Evolutionary conservation across 1,284 basidiomycete genomes (phyloP), one percentile per base, ranked within the genome.

Genomic region (Schizopora paradoxa): DNA sequence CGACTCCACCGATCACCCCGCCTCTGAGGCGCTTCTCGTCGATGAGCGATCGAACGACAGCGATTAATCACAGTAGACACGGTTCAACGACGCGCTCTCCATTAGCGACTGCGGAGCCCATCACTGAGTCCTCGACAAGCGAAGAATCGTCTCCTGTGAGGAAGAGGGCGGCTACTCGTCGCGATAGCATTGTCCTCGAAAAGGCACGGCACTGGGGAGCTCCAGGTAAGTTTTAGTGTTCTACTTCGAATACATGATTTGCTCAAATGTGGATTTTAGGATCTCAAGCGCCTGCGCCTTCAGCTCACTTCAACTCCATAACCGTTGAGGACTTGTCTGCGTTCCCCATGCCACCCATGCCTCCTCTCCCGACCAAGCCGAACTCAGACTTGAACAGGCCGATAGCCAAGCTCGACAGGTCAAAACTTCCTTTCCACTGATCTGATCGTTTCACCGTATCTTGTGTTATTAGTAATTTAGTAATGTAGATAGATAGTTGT

Each of bases 151-250:
- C n/a, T n/a, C 52, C n/a, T 36, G 45, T 18, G 18, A 49, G 8
- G 51, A 54, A 19, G 27, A 33, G 14, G 16, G 49, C 47, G 11
- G 52, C 47, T 32, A 51, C 55, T 22, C 51, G 53, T 8, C 55
- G 72, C 46, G 70, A 74, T 44, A 79, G 75, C 50, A 43, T 76
- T 41, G 73, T 81, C 19, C 56, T 74, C 5, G 76, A 76, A 53
- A 61, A 72, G 51, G 70, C 72, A 1, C 70, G 61, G 55, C 66
- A 68, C 16, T 68, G 61, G 35, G 61, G 64, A 29, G 57, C 53
- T 26, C 39, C 50, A 43, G 54, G 36, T 47, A 16, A n/a, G 32
- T 37, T 39, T 41, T 7, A 5, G 19, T 41, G 11, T 14, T 31
- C 11, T 18, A 23, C 34, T 27, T 26, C 14, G 41, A 34, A 10